A percentile compares a stretch with the other conserved stretches of the same genome.
These are phyloP conservation scores for Myxozyma neglecta DNA, from an alignment of 805 yeast genomes.

Conservation along the genomic window DNA sequence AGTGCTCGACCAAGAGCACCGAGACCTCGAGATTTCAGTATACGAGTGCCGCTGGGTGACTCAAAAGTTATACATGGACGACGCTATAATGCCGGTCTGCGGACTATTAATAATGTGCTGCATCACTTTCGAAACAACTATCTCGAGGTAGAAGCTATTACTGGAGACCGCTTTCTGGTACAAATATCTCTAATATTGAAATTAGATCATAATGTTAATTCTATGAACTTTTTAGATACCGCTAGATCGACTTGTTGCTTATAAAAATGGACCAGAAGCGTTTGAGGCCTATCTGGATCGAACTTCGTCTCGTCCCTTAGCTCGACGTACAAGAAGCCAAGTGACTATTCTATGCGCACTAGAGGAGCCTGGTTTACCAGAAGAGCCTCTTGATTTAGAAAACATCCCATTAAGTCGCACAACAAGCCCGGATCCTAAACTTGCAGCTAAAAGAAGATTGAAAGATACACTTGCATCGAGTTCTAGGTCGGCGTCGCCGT, in stretches of 20 bases:
- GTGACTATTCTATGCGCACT: background rate
- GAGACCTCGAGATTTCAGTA: background rate
- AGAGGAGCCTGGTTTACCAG: background rate
- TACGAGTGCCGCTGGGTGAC: background rate
- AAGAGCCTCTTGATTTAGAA: background rate
- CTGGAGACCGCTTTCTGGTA: background rate
- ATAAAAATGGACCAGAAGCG: constrained; percentile 1
- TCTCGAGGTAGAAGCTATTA: background rate
- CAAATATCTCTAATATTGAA: background rate
- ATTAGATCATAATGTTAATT: background rate
- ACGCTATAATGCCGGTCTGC: background rate
- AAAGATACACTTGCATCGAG: too few relatives aligned
- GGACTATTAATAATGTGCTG: background rate
- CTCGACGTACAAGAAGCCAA: background rate
- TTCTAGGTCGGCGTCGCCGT: too few relatives aligned
- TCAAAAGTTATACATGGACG: background rate
- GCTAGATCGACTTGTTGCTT: background rate
- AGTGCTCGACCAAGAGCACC: background rate
- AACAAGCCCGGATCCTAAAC: too few relatives aligned
- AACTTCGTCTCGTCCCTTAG: background rate
- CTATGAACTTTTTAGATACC: background rate
- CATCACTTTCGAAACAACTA: background rate
- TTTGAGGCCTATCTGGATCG: background rate
- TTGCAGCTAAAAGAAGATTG: too few relatives aligned
- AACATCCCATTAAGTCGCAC: too few relatives aligned